These are phyloP conservation scores for Leucosporidium yakuticum DNA, from an alignment of 768 basidiomycete species.

Conservation along the genomic window DNA sequence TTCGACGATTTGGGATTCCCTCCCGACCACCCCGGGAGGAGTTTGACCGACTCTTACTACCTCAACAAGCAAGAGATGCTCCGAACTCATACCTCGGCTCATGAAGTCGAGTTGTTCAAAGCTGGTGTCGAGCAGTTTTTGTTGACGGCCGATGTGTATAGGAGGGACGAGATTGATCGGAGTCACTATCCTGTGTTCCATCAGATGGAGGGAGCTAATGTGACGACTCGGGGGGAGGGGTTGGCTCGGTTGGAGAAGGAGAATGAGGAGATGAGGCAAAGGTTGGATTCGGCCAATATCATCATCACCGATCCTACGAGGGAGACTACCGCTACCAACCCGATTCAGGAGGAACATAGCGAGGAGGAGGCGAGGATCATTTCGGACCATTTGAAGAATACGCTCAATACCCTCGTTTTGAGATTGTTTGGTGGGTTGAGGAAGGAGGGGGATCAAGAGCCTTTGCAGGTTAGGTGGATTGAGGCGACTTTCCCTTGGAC, in stretches of 20 bases:
- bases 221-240: slow-evolving; percentile 53
- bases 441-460: slow-evolving; percentile 52
- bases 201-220: slow-evolving; percentile 89
- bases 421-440: slow-evolving; percentile 59
- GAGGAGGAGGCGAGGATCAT: slow-evolving; percentile 65
- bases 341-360: slow-evolving; percentile 71
- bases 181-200: slow-evolving; percentile 98
- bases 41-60: slow-evolving; percentile 90
- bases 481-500: slow-evolving; percentile 98
- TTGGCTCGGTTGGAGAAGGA: slow-evolving; percentile 61
- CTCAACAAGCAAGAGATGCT: slow-evolving; percentile 85
- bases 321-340: slow-evolving; percentile 62
- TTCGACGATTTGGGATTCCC: slow-evolving; percentile 97
- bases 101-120: slow-evolving; percentile 84
- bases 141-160: slow-evolving; percentile 91
- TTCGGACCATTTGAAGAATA: slow-evolving; percentile 78
- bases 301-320: slow-evolving; percentile 79
- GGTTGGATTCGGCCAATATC: slow-evolving; percentile 67
- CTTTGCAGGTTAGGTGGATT: slow-evolving; percentile 89
- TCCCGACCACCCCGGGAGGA: slow-evolving; percentile 82
- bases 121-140: slow-evolving; percentile 73
- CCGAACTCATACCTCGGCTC: slow-evolving; percentile 95
- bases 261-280: slow-evolving; percentile 55
- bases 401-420: slow-evolving; percentile 77
- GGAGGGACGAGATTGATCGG: slow-evolving; percentile 94